Conservation (phyloP, 495 filamentous ascomycete genomes). For the Saxophila tyrrhenica region DNA sequence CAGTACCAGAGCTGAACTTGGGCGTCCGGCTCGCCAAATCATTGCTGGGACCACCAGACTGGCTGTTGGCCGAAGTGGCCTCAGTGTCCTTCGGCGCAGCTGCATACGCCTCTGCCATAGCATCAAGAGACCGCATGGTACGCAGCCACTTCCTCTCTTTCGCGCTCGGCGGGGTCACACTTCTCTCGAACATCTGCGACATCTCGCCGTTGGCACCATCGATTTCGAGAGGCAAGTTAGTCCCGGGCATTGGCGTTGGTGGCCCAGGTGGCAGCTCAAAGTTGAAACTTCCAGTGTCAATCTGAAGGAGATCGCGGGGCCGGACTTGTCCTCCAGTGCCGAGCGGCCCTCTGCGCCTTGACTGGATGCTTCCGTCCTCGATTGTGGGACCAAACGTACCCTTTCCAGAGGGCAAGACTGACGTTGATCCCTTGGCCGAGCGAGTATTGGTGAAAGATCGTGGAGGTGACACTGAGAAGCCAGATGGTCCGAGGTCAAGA, state of each 20-base stretch:
- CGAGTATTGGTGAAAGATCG: background rate
- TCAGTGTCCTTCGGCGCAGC: background rate
- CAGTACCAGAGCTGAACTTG: too few relatives aligned
- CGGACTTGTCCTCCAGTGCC: background rate
- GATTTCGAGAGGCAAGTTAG: conserved; percentile 3
- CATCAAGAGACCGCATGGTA: conserved; percentile 9
- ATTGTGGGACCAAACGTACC: background rate
- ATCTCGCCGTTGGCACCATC: conserved; percentile 1
- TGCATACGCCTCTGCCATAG: background rate
- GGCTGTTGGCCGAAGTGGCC: too few relatives aligned
- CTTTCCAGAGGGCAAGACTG: background rate
- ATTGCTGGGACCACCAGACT: too few relatives aligned
- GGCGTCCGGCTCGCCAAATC: too few relatives aligned
- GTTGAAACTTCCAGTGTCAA: background rate
- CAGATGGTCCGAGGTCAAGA: conserved; percentile 3
- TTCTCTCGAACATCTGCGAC: conserved; percentile 7
- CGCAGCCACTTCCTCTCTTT: background rate
- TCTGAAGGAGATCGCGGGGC: background rate
- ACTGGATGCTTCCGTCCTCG: background rate
- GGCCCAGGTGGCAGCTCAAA: background rate
- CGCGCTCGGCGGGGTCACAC: background rate
- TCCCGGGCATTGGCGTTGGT: conserved; percentile 12
- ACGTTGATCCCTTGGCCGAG: too few relatives aligned
- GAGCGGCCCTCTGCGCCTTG: background rate
- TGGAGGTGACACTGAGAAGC: background rate